Base-by-base conservation (phyloP, 495 filamentous ascomycete genomes). In the Pyrenopolyporus hunteri region DNA sequence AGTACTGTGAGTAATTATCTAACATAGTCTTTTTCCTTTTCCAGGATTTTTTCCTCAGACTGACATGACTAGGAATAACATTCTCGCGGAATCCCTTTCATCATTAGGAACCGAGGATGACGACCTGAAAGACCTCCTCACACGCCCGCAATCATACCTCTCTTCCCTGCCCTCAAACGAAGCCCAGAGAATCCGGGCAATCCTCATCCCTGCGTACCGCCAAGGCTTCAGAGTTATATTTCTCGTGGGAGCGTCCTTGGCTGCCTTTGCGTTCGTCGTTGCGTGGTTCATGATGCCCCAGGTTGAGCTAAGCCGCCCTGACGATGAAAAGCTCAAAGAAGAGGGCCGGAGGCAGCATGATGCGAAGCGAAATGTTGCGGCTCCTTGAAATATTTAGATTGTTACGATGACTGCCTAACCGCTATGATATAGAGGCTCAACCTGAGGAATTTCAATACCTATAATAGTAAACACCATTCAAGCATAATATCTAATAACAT, bases 161-260 rank as follows among this genome's bases (percentile, higher is more conserved):
- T 14, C 69, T 53, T 14, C 70, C 68, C 14, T 74, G 74, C 58
- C 72, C 69, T 0, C 57, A 0, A 63, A 70, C 10, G 69, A 79
- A 37, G 73, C 77, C 2, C 66, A 73, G 11, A 66, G 69, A 10
- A 69, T 74, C 4, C 75, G 76, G 9, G 68, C 59, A 6, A 58
- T 77, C 1, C 51, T 82, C 1, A 68, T 80, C 17, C 77, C 78
- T 0, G 79, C 78, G 0, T 84, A 84, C 42, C 72, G 75, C 32
- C 22, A 59, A 11, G 82, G 80, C 1, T 83, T 84, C 48, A 69
- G 75, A 10, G 76, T 80, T 20, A 78, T 84, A 37, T 84, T 83
- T 45, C 58, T 81, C 4, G 68, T 82, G 2, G 77, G 78, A 2
- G 79, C 80, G 4, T 71, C 66, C 0, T 48, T 84, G 9, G 72